These are phyloP conservation scores for Cyberlindnera maclurae DNA, from an alignment of 805 yeast genomes.

Conservation along the genomic window DNA sequence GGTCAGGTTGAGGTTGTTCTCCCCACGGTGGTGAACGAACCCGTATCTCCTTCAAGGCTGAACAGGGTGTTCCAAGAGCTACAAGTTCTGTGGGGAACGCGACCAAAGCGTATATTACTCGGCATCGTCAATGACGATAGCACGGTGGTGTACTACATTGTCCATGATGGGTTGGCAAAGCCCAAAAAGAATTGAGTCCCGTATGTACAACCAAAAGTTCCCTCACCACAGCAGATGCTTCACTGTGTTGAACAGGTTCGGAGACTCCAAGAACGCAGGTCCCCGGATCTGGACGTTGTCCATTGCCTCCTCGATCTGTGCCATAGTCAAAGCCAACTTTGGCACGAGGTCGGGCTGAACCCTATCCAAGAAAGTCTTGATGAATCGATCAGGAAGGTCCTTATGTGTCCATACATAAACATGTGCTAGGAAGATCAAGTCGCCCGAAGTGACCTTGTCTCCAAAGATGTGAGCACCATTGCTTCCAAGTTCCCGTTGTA, in stretches of 20 bases:
- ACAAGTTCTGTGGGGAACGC: constrained; percentile 1
- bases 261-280: constrained; percentile 20
- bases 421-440: constrained; percentile 22
- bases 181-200: constrained; percentile 48
- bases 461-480: not conserved
- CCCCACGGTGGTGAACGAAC: constrained; percentile 4
- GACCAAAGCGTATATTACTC: constrained; percentile 41
- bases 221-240: constrained; percentile 6
- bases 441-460: not conserved
- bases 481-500: constrained; percentile 13
- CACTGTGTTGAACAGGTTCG: constrained; percentile 17
- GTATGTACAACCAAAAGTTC: not conserved
- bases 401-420: constrained; percentile 26
- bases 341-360: constrained; percentile 22
- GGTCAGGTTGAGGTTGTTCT: constrained; percentile 4
- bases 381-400: constrained; percentile 34
- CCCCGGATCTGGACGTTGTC: constrained; percentile 9
- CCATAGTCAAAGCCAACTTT: constrained; percentile 9
- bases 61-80: constrained; percentile 33
- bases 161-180: constrained; percentile 58
- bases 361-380: constrained; percentile 24
- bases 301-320: constrained; percentile 6
- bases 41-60: constrained; percentile 31
- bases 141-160: constrained; percentile 61
- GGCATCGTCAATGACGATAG: constrained; percentile 61